phyloP scores from a whole-genome alignment of 176 grass and related monocot genomes.

The Metroxylon sagu region DNA sequence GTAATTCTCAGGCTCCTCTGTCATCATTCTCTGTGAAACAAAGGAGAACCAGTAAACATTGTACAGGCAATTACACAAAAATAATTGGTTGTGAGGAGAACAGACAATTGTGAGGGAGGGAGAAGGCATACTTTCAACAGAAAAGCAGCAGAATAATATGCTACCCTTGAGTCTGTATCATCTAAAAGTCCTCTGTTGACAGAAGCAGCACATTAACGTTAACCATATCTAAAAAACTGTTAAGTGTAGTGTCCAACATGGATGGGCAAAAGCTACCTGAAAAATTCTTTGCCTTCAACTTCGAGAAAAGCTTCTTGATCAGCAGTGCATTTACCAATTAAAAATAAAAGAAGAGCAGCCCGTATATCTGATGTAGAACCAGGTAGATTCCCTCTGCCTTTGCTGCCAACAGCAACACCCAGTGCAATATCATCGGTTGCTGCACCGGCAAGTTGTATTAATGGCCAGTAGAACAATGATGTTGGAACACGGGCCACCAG shows the following conservation, averaged over 20 bases:
- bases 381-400: slow-evolving; percentile 90
- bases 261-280: slow-evolving; percentile 39
- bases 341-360: slow-evolving; percentile 77
- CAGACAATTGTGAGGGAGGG: too few species aligned
- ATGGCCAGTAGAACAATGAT: slow-evolving; percentile 89
- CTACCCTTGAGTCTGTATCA: slow-evolving; percentile 95
- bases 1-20: slow-evolving; percentile 87
- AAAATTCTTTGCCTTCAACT: slow-evolving; percentile 96
- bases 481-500: slow-evolving; percentile 82
- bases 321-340: slow-evolving; percentile 98
- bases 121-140: slow-evolving; percentile 68
- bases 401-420: slow-evolving; percentile 94
- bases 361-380: slow-evolving; percentile 96
- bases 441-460: slow-evolving; percentile 94
- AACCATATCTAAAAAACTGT: neutral
- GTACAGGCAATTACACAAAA: too few species aligned
- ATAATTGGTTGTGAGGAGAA: too few species aligned
- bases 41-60: slow-evolving; percentile 17
- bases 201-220: slow-evolving; percentile 1
- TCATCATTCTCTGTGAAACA: slow-evolving; percentile 82
- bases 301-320: slow-evolving; percentile 78
- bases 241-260: too few species aligned
- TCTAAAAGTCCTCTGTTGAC: slow-evolving; percentile 76
- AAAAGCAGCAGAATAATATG: slow-evolving; percentile 99
- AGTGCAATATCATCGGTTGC: slow-evolving; percentile 96